These are phyloP conservation scores for Tuctoria greenei DNA, from an alignment of 176 grass and related monocot genomes.

Conservation along the genomic window DNA sequence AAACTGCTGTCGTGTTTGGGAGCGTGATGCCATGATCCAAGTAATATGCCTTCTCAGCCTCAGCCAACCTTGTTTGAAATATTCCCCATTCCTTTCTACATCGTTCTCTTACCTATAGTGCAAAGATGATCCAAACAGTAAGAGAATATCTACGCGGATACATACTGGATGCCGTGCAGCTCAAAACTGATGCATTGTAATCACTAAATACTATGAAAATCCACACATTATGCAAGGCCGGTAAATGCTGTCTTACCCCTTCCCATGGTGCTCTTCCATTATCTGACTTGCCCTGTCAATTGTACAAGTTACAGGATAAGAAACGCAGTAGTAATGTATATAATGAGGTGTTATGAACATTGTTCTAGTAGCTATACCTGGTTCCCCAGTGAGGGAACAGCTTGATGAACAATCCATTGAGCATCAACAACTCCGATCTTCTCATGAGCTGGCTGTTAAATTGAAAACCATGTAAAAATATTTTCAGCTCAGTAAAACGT, in stretches of 20 bases:
- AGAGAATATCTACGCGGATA: slow-evolving; percentile 8
- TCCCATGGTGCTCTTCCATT: slow-evolving; percentile 88
- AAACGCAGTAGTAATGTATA: not conserved
- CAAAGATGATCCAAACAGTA: not conserved
- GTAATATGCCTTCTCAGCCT: slow-evolving; percentile 84
- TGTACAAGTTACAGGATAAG: slow-evolving; percentile 9
- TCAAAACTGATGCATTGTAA: not conserved
- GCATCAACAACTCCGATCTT: slow-evolving; percentile 99
- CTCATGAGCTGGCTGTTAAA: slow-evolving; percentile 89
- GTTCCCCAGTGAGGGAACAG: slow-evolving; percentile 88
- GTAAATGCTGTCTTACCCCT: slow-evolving; percentile 60
- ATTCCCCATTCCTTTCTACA: slow-evolving; percentile 93
- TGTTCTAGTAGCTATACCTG: slow-evolving; percentile 49
- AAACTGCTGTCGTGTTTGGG: slow-evolving; percentile 51
- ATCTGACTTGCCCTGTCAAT: slow-evolving; percentile 61
- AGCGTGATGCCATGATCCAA: slow-evolving; percentile 60
- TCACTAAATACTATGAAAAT: not conserved
- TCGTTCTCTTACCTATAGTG: slow-evolving; percentile 63
- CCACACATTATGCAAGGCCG: not conserved
- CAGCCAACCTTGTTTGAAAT: slow-evolving; percentile 70
- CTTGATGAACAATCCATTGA: slow-evolving; percentile 97
- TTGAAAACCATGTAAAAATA: slow-evolving; percentile 25
- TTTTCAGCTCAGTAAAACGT: slow-evolving; percentile 16
- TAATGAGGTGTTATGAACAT: slow-evolving; percentile 4
- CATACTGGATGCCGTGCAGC: not conserved